Base-by-base conservation (phyloP, 345 rosid species). In the Euphorbia lathyris region DNA sequence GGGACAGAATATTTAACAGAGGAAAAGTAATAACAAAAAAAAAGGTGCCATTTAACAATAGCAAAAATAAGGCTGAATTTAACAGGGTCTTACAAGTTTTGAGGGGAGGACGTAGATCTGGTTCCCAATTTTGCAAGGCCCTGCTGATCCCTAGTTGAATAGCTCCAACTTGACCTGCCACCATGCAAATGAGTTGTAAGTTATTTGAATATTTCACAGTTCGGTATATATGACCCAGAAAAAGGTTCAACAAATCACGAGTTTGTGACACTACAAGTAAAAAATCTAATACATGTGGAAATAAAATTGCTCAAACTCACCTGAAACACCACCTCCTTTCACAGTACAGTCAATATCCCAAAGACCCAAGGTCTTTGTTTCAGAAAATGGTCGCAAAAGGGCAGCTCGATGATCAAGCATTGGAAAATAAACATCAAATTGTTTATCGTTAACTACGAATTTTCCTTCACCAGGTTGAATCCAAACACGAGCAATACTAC, bases 61-160 rank as follows among this genome's bases (percentile, higher is more conserved):
- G 65, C 27, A n/a, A 48, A 20, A 65, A 6, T 29, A 13, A 10
- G 2, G 17, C 53, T 7, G 12, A 4, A 27, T 25, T 58, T 17
- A n/a, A 5, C 2, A 63, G 45, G 48, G 57, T 17, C 50, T 32
- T 89, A 94, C 98, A 89, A 36, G 73, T 69, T 87, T 89, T 87
- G 63, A 94, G 98, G 7, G 97, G 52, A 55, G 96, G 87, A 52
- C 93, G 89, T 79, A 91, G 76, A 68, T 82, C 96, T 32, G 97
- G 98, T 83, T 94, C 98, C 94, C 92, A 94, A 79, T 84, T 88
- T 76, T 94, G 98, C 79, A 94, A 65, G 9, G 97, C 97, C 83
- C 95, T 86, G 79, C 98, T 88, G 78, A 91, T 84, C 42, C 98
- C 97, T 79, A 94, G 74, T 56, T 72, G 92, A 67, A 94, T 84